Percentiles rank a stretch among this genome's conserved stretches.
phyloP scores from a whole-genome alignment of 441 rosid species.

The Eruca vesicaria region DNA sequence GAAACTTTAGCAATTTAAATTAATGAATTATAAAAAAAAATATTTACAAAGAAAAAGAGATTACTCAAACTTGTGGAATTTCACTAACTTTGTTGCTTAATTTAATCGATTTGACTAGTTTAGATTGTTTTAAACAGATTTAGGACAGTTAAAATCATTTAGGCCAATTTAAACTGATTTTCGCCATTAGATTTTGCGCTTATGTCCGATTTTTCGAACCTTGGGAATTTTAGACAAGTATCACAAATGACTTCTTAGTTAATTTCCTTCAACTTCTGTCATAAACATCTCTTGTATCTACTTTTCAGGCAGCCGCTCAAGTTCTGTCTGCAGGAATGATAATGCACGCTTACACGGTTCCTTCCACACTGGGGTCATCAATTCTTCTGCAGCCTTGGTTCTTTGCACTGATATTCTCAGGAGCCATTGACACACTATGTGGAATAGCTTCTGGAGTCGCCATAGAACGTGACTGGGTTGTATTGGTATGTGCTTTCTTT shows the following conservation, averaged over 20 bases:
- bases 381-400: slow-evolving; percentile 85
- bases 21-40: too few relatives aligned
- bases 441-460: slow-evolving; percentile 90
- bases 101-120: too few relatives aligned
- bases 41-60: too few relatives aligned
- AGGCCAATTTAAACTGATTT: too few relatives aligned
- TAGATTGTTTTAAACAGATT: too few relatives aligned
- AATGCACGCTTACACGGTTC: slow-evolving; percentile 64
- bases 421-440: slow-evolving; percentile 77
- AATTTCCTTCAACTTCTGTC: not conserved
- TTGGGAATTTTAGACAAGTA: too few relatives aligned
- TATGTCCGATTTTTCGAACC: too few relatives aligned
- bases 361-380: slow-evolving; percentile 53
- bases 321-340: slow-evolving; percentile 83
- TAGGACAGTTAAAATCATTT: too few relatives aligned
- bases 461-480: slow-evolving; percentile 95
- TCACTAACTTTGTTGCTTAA: too few relatives aligned
- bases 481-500: slow-evolving; percentile 58
- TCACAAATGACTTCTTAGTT: not conserved
- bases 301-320: slow-evolving; percentile 70
- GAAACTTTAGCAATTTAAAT: too few relatives aligned
- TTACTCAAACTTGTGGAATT: not conserved
- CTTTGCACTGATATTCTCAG: slow-evolving; percentile 59
- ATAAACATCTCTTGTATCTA: not conserved
- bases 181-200: too few relatives aligned